Evolutionary conservation across 202 grass and related monocot species (phyloP).

Genomic region (Setaria viridis): DNA sequence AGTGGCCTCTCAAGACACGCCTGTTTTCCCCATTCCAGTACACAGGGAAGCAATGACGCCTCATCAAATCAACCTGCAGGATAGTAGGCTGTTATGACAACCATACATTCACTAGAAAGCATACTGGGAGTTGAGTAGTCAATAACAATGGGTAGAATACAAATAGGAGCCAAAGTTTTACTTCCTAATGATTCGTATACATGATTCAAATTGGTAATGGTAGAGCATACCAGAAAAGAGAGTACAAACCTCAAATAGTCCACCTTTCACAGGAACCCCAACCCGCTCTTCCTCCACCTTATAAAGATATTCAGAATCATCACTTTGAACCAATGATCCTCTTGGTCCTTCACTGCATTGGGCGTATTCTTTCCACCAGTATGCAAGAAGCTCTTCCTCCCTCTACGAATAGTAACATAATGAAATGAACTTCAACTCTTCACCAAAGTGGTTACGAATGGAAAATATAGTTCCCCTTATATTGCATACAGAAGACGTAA

Average conservation of each 20-base stretch:
- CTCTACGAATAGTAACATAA: constrained; percentile 60
- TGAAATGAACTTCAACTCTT: constrained; percentile 10
- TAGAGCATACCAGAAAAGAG: not conserved
- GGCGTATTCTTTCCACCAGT: constrained; percentile 98
- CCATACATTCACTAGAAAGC: not conserved
- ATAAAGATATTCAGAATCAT: constrained; percentile 63
- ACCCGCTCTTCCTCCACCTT: constrained; percentile 88
- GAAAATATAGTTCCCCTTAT: not conserved
- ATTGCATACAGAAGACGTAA: not conserved
- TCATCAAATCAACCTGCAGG: constrained; percentile 86
- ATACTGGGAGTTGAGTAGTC: not conserved
- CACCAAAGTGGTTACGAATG: not conserved
- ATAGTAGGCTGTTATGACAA: not conserved
- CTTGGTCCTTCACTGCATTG: constrained; percentile 90
- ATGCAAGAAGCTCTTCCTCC: constrained; percentile 82
- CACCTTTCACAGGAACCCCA: constrained; percentile 96
- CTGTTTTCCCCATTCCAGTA: constrained; percentile 98
- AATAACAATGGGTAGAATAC: constrained; percentile 24
- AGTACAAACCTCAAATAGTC: constrained; percentile 88
- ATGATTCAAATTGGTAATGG: constrained; percentile 4
- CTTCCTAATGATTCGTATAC: not conserved
- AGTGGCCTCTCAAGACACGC: constrained; percentile 91
- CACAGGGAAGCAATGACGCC: constrained; percentile 94
- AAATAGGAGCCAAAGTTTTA: not conserved
- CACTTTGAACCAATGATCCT: constrained; percentile 48